Percentiles rank a stretch among this genome's conserved stretches.
Evolutionary conservation across 2,329 filamentous ascomycete species (phyloP).

Genomic region (Zopfia rhizophila): DNA sequence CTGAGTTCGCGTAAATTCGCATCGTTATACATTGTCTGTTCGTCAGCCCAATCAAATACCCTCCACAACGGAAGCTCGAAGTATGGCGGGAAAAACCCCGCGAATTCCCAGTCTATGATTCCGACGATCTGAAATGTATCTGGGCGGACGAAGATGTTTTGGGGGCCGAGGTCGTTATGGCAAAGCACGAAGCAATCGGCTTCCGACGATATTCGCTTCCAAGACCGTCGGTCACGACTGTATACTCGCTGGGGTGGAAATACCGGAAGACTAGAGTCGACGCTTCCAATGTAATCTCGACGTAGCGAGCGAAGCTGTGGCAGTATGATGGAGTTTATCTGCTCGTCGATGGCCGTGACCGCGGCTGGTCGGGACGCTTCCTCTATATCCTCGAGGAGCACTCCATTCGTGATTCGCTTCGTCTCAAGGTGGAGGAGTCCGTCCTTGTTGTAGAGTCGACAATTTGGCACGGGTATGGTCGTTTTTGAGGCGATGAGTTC

Average conservation of each 20-base stretch:
- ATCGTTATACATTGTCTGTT: too few species aligned
- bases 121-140: slow-evolving; percentile 14
- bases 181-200: slow-evolving; percentile 12
- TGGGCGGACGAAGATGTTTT: slow-evolving; percentile 16
- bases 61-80: too few species aligned
- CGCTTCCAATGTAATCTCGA: slow-evolving; percentile 14
- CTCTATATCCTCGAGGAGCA: neutral
- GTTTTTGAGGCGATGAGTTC: too few species aligned
- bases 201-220: slow-evolving; percentile 11
- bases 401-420: neutral
- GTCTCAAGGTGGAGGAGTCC: neutral
- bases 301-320: slow-evolving; percentile 16
- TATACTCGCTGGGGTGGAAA: slow-evolving; percentile 18
- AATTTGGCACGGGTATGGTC: too few species aligned
- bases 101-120: slow-evolving; percentile 18
- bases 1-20: too few species aligned
- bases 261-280: slow-evolving; percentile 15
- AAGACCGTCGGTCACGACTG: slow-evolving; percentile 16
- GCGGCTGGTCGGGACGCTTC: neutral
- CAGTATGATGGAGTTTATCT: slow-evolving; percentile 6
- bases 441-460: neutral
- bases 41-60: too few species aligned
- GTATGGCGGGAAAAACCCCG: too few species aligned
- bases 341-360: neutral
- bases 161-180: slow-evolving; percentile 18